Evolutionary conservation across 2,329 filamentous ascomycete genomes (phyloP).

Genomic region (Fusarium pseudocircinatum): DNA sequence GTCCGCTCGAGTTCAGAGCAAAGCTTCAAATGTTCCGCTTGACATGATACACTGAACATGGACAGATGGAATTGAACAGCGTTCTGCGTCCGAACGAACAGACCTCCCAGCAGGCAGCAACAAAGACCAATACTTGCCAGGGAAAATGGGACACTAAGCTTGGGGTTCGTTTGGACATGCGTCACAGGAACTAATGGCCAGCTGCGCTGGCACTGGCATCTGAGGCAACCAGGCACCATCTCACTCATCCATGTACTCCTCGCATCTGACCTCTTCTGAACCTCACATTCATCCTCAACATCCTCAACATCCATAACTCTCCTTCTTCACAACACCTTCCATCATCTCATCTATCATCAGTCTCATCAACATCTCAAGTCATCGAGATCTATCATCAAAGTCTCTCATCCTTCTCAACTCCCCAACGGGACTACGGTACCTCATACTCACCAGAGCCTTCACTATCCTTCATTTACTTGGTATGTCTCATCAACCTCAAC

Average conservation of each 20-base stretch:
- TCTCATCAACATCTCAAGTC: background rate
- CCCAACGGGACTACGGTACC: rapidly evolving
- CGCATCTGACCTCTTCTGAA: background rate
- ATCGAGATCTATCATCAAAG: rapidly evolving
- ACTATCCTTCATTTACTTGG: background rate
- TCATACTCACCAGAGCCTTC: background rate
- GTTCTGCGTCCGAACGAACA: background rate
- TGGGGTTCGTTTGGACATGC: background rate
- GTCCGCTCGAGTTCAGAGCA: too few species aligned
- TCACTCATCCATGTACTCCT: rapidly evolving
- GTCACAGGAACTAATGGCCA: too few species aligned
- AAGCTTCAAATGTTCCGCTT: too few species aligned
- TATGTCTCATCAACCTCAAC: rapidly evolving
- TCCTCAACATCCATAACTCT: background rate
- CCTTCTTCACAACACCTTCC: rapidly evolving
- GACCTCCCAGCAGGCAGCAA: background rate
- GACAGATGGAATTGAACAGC: rapidly evolving
- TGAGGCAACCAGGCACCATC: rapidly evolving
- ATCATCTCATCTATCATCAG: background rate
- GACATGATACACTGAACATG: too few species aligned
- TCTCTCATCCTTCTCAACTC: background rate
- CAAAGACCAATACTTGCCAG: rapidly evolving
- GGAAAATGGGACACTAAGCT: background rate
- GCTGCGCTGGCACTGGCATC: background rate
- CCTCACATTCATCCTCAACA: background rate